Evolutionary conservation across 495 filamentous ascomycete species (phyloP).

Genomic region (Aspergillus mulundensis): DNA sequence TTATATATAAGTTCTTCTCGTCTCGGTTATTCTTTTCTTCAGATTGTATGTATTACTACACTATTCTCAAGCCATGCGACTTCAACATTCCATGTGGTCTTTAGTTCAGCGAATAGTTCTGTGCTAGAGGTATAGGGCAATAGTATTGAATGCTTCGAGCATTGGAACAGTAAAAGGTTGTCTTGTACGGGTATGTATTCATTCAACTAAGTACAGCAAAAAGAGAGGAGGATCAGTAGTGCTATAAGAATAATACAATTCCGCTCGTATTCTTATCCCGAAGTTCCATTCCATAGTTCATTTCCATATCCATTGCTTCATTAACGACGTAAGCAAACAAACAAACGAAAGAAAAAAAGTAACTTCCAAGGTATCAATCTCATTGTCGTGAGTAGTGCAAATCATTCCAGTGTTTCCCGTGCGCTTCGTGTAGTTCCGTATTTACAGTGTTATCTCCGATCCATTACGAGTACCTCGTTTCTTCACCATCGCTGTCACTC

Average conservation of each 20-base stretch:
- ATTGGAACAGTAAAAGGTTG: too few species aligned
- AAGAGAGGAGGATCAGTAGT: neutral
- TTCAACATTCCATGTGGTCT: neutral
- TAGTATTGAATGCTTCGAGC: too few species aligned
- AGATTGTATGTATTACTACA: neutral
- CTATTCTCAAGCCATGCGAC: neutral
- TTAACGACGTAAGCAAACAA: neutral
- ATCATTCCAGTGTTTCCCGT: constrained; percentile 1
- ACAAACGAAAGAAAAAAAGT: neutral
- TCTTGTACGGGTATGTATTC: too few species aligned
- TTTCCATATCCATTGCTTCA: neutral
- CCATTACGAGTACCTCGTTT: constrained; percentile 26
- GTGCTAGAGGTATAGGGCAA: too few species aligned
- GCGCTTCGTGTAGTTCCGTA: neutral
- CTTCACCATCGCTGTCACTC: constrained; percentile 50
- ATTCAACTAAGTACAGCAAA: neutral
- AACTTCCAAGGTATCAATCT: neutral
- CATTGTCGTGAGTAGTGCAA: neutral
- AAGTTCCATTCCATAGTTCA: neutral
- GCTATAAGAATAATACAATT: neutral
- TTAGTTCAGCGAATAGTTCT: too few species aligned
- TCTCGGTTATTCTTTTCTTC: neutral
- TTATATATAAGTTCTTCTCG: neutral
- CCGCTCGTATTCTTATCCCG: neutral
- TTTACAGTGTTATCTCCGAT: neutral